Evolutionary conservation across 208 protist species (phyloP), one percentile per base, ranked within the genome.

Genomic region (Acanthamoeba triangularis): DNA sequence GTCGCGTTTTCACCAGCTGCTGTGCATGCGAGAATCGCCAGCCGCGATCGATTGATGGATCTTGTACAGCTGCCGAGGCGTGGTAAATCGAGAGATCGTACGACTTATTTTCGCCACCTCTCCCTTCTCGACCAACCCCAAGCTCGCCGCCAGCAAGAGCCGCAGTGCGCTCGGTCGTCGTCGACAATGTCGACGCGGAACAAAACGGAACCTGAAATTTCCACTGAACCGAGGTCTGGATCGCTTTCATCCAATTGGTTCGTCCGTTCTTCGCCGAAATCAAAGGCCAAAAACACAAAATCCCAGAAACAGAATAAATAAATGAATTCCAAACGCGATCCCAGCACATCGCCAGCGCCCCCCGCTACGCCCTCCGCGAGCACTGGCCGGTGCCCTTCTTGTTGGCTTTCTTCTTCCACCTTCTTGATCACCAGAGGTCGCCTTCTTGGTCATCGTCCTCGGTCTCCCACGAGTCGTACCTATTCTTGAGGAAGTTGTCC

Each of bases 401-500:
- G 59, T 16, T 52, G 3, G 3, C 49, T 52, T 52, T 11, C 11
- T 52, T 4, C 49, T 52, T 52, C 4, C 49, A 14, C 11, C 49
- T 52, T 11, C 49, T 52, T 52, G 44, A 4, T 4, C 37, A 84
- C 76, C 76, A 84, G 33, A 54, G 4, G 8, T 84, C 76, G 18
- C 28, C 41, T 33, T 84, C 76, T 47, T 84, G 37, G 76, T 84
- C 76, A 37, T 84, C 76, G 35, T 84, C 76, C 44, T 84, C 76
- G 3, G 76, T 84, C n/a, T 90, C 84, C 84, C 84, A 90, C 8
- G 49, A 61, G 30, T 90, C 54, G 59, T 90, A 90, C n/a, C 84
- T 63, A 33, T 13, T 30, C 14, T 49, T 37, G 33, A 90, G 84
- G 41, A 90, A 90, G 84, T 90, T 90, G 56, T 90, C 80, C 72